Base-by-base conservation (phyloP, 2,329 filamentous ascomycete species). In the Hymenoscyphus repandus region DNA sequence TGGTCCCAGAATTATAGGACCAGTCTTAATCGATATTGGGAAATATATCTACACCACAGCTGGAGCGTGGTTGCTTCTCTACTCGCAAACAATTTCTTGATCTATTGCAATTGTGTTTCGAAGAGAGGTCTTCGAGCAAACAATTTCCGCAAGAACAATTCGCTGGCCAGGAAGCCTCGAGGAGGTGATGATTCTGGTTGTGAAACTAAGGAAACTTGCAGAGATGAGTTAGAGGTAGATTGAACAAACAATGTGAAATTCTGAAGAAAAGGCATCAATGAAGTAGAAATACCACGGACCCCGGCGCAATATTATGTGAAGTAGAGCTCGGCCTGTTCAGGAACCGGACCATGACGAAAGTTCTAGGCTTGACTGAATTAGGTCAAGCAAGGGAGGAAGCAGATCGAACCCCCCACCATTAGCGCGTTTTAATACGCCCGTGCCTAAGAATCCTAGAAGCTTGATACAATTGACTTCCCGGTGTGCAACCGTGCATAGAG, bases 351-450 rank as follows among this genome's bases (percentile, higher is more conserved):
- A 56, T 57, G 52, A 58, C 52, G 52, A 57, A 50, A 53, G 51
- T 54, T 50, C 49, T 50, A 57, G 50, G 46, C 47, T 46, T 46
- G 30, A 46, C 32, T 46, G 31, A n/a, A 37, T 54, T 12, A 32
- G 49, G 53, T 45, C 50, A 53, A 50, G 48, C 38, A 48, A 52
- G 54, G 45, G 51, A 49, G 49, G n/a, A n/a, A n/a, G n/a, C n/a
- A n/a, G n/a, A n/a, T n/a, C n/a, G n/a, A 45, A 38, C 13, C 5
- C 58, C 58, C 56, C 56, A 58, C 58, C 37, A 55, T 52, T 57
- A 59, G 58, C 55, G 58, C 56, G 58, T 56, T 55, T 57, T 32
- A 31, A 31, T 34, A 31, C 13, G 54, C 48, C 43, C 47, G 52
- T 51, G 47, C 45, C 45, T 44, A 12, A 17, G 10, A 38, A 45